Conservation (phyloP, 78 protist genomes). For the Isochrysis galbana region DNA sequence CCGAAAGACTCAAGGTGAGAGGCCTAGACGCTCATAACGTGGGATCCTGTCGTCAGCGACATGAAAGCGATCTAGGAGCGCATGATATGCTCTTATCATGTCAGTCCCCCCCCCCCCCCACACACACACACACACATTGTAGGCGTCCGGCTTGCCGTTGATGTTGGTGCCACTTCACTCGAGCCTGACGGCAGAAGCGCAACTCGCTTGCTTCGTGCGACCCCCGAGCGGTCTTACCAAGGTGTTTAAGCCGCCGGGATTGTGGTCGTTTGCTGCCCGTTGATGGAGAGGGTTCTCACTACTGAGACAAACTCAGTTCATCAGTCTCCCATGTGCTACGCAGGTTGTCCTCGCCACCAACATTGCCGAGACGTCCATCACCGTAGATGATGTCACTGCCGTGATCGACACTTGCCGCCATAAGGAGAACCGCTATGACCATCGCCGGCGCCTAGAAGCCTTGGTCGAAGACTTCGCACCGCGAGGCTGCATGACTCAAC, state of each 20-base stretch:
- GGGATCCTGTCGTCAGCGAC: too few species aligned
- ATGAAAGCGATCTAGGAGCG: too few species aligned
- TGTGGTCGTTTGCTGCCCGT: too few species aligned
- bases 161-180: conserved; percentile 23
- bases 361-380: conserved; percentile 46
- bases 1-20: too few species aligned
- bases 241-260: too few species aligned
- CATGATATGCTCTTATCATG: too few species aligned
- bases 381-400: conserved; percentile 75
- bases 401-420: conserved; percentile 91
- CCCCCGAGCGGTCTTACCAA: not conserved
- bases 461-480: conserved; percentile 45
- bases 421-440: conserved; percentile 78
- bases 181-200: conserved; percentile 11
- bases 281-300: too few species aligned
- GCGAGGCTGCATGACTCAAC: conserved; percentile 80
- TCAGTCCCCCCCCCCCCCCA: too few species aligned
- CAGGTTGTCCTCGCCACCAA: conserved; percentile 87
- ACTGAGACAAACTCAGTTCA: too few species aligned
- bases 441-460: conserved; percentile 38
- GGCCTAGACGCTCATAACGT: too few species aligned
- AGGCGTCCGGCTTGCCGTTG: not conserved
- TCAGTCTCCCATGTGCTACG: too few species aligned
- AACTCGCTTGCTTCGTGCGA: not conserved
- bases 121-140: not conserved